Base-by-base conservation (phyloP, 2,329 filamentous ascomycete genomes). In the Aspergillus sp. region DNA sequence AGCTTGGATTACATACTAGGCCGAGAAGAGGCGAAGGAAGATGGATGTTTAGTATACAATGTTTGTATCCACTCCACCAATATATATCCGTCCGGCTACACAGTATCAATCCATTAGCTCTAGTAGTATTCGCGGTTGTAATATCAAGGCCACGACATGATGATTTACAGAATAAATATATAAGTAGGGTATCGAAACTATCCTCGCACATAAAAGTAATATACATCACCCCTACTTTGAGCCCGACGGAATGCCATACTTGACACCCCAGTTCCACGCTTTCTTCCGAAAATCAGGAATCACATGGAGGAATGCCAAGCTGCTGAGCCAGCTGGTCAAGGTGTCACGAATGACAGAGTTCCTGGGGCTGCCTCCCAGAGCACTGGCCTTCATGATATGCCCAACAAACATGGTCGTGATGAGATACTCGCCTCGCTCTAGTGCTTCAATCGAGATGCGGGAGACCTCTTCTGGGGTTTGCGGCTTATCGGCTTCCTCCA, bases 381-480 rank as follows among this genome's bases (percentile, higher is more conserved):
- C 68, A 21, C 75, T 73, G 17, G 81, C 87, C 60, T 87, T 85
- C 84, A 97, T 88, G 53, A 90, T 64, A 51, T 82, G 73, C 1
- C 88, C 89, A 44, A 96, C 68, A 57, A 86, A 84, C 54, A 85
- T 87, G 10, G 91, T 89, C 0, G 89, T 87, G 42, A 96, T 82
- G 64, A 90, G 80, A 70, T 89, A 93, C 20, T 94, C 79, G 0
- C 93, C 94, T 32, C 76, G 84, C 71, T 97, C 91, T 42, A 99
- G 74, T 0, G 88, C 89, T 41, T 75, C 75, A 47, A 99, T 85
- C 1, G 89, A 79, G 7, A 77, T 78, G 3, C 74, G 72, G 1
- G 94, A 94, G 13, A 95, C 91, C 54, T 88, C 81, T 4, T 94
- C 87, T 4, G 91, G 88, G 0, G 82, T 87, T 71, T 95, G 88